Base-by-base conservation (phyloP, 306 rosid species). In the Vigna nakashimae region DNA sequence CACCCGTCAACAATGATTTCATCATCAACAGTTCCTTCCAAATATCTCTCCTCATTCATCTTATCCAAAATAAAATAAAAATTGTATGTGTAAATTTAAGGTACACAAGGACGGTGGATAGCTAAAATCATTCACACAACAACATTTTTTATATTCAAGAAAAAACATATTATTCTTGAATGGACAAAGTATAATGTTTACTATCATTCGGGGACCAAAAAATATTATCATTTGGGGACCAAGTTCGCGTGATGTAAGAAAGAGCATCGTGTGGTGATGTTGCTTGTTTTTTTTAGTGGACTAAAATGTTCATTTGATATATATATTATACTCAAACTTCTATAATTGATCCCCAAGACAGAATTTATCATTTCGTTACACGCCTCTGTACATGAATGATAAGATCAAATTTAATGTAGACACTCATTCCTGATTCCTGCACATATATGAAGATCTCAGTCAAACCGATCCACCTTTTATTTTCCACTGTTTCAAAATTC, bases 1-100 rank as follows among this genome's bases (percentile, higher is more conserved):
- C 82, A 49, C 82, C 57, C 40, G 73, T 62, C 49, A 38, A 36
- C 46, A 2, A n/a, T 1, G 14, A 69, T 11, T 77, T 77, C 74
- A 18, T n/a, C 49, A 32, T 38, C 30, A 56, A 18, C 43, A 7
- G 6, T 28, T 17, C 16, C 73, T 32, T 59, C 51, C 4, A 26
- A 53, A 34, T 83, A 84, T 78, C 87, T 80, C 78, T 68, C 15
- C 32, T 4, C 6, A 20, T 34, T 14, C 32, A 7, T 15, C 57
- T 15, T 17, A 53, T 58, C 74, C 48, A 2, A 42, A 10, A 22
- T 2, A 42, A 10, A 22, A 0, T 9, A 42, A 1, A 45, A 46
- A 3, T 6, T 8, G 14, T 24, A 5, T 8, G 7, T n/a, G 4
- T 63, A 34, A 20, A 16, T 63, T 48, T 48, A 14, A 13, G 17